These are phyloP conservation scores for Kazachstania psychrophila DNA, from an alignment of 805 yeast genomes.

Conservation along the genomic window DNA sequence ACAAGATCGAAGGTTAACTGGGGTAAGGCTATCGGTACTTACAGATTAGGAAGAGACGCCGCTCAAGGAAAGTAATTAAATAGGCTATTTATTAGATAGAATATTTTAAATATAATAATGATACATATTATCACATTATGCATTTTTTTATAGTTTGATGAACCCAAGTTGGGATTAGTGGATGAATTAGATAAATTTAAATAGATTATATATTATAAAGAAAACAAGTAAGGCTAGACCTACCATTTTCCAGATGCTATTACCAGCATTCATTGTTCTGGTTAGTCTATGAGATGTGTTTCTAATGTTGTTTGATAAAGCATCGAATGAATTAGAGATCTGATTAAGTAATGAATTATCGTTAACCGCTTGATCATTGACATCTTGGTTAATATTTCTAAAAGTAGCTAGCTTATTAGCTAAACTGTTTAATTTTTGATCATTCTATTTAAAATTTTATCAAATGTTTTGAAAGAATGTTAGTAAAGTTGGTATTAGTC, in stretches of 20 bases:
- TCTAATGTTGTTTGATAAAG: constrained; percentile 40
- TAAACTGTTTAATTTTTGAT: constrained; percentile 49
- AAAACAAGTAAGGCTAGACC: constrained; percentile 45
- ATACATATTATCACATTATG: too few species aligned
- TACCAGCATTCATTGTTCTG: constrained; percentile 50
- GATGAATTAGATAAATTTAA: constrained; percentile 35
- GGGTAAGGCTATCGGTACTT: constrained; percentile 89
- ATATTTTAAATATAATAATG: neutral
- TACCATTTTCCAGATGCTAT: constrained; percentile 50
- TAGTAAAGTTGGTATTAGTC: neutral
- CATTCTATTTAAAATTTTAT: constrained; percentile 37
- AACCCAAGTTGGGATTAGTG: too few species aligned
- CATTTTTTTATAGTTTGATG: too few species aligned
- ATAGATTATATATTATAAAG: constrained; percentile 48
- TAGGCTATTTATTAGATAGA: neutral
- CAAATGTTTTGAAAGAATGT: neutral
- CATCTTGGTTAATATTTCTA: constrained; percentile 58
- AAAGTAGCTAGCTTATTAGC: constrained; percentile 59
- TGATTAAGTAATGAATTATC: constrained; percentile 36
- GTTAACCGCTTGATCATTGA: constrained; percentile 53
- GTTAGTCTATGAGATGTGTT: constrained; percentile 44
- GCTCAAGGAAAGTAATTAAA: constrained; percentile 34
- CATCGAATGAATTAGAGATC: constrained; percentile 43
- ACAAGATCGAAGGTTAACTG: constrained; percentile 87
- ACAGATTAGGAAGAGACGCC: constrained; percentile 77